These are phyloP conservation scores for Chamaenerion angustifolium DNA, from an alignment of 345 rosid genomes.

Conservation along the genomic window DNA sequence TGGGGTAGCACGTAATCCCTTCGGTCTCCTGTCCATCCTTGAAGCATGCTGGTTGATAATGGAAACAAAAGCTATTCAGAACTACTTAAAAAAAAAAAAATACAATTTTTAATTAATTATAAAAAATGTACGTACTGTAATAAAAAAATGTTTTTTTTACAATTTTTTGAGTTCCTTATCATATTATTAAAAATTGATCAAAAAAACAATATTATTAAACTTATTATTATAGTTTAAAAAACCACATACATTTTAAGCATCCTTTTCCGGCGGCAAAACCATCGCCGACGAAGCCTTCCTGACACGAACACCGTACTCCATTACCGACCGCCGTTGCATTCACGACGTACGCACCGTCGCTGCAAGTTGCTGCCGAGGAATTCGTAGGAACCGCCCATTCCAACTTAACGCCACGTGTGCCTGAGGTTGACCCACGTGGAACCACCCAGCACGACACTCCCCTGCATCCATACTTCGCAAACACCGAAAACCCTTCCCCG, in stretches of 20 bases:
- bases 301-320: conserved; percentile 55
- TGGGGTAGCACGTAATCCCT: conserved; percentile 32
- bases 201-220: too few relatives aligned
- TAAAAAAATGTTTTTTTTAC: too few relatives aligned
- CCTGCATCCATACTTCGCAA: conserved; percentile 64
- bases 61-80: neutral
- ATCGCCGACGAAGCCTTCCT: conserved; percentile 61
- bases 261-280: conserved; percentile 53
- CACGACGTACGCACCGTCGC: conserved; percentile 25
- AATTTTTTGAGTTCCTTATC: too few relatives aligned
- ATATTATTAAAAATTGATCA: too few relatives aligned
- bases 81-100: conserved; percentile 7
- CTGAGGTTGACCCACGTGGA: conserved; percentile 33
- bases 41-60: conserved; percentile 45
- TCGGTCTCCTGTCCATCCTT: conserved; percentile 36
- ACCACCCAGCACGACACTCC: conserved; percentile 75
- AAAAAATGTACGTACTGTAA: too few relatives aligned
- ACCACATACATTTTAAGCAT: conserved; percentile 41
- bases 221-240: too few relatives aligned
- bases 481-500: conserved; percentile 37
- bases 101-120: neutral
- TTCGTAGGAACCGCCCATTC: conserved; percentile 74
- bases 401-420: conserved; percentile 63
- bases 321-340: conserved; percentile 51
- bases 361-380: conserved; percentile 27